Percentiles rank a stretch among this genome's conserved stretches.
These are phyloP conservation scores for Psilocybe mexicana DNA, from an alignment of 1,284 basidiomycete species.

Conservation along the genomic window DNA sequence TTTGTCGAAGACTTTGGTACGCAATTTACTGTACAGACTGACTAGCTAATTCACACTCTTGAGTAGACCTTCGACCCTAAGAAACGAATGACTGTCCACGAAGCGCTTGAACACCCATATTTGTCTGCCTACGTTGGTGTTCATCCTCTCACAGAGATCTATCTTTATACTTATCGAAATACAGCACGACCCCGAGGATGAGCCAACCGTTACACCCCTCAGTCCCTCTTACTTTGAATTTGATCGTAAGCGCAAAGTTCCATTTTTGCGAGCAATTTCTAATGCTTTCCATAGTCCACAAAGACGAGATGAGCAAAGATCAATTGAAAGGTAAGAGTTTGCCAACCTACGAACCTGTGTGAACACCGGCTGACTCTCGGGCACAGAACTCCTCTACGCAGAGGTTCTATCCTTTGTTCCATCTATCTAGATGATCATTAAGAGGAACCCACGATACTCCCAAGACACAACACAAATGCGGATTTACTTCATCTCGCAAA, in stretches of 20 bases:
- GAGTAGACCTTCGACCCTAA: conserved; percentile 80
- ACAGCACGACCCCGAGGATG: conserved; percentile 86
- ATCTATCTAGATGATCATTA: conserved; percentile 40
- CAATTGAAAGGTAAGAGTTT: conserved; percentile 57
- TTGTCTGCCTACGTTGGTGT: conserved; percentile 57
- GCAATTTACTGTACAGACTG: conserved; percentile 22
- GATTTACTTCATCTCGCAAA: neutral
- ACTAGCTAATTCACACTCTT: neutral
- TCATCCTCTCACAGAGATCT: neutral
- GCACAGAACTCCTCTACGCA: conserved; percentile 54
- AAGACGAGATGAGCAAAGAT: conserved; percentile 75
- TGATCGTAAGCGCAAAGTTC: conserved; percentile 52
- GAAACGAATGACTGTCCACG: conserved; percentile 83
- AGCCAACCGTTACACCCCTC: conserved; percentile 73
- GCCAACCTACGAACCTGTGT: neutral
- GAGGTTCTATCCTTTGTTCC: conserved; percentile 70
- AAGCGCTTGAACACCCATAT: conserved; percentile 82
- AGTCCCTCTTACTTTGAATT: conserved; percentile 88
- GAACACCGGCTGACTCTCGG: conserved; percentile 5
- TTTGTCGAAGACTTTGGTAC: conserved; percentile 76
- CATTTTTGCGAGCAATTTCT: conserved; percentile 7
- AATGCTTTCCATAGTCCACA: conserved; percentile 50
- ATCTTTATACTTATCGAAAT: conserved; percentile 1
- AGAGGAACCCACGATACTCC: neutral
- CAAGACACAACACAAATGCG: neutral